Percentiles rank a stretch among this genome's conserved stretches.
Evolutionary conservation across 352 stramenopile genomes (phyloP).

Genomic region (Phytophthora hibernalis): DNA sequence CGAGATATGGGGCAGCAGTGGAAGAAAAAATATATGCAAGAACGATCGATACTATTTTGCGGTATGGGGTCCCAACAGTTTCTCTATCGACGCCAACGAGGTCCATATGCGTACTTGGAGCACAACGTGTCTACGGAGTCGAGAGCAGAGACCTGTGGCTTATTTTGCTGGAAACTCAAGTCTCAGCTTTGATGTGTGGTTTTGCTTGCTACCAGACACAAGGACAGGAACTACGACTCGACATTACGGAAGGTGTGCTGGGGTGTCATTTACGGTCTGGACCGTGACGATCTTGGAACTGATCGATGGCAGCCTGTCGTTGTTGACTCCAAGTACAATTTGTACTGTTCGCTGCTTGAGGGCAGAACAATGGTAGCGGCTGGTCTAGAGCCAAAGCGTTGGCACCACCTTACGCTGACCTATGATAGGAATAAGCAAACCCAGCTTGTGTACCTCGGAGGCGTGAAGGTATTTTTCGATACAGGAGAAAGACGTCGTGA

Average conservation of each 20-base stretch:
- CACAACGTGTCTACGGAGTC: slow-evolving; percentile 22
- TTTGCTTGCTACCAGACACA: slow-evolving; percentile 34
- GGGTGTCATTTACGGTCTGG: slow-evolving; percentile 36
- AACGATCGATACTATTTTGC: slow-evolving; percentile 13
- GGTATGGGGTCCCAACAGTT: slow-evolving; percentile 18
- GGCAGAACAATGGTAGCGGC: slow-evolving; percentile 26
- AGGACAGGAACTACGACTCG: neutral
- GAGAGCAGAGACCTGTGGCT: slow-evolving; percentile 16
- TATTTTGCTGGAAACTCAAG: slow-evolving; percentile 9
- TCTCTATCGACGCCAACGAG: slow-evolving; percentile 7
- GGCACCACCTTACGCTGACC: slow-evolving; percentile 44
- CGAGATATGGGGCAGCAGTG: slow-evolving; percentile 16
- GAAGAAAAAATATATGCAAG: slow-evolving; percentile 24
- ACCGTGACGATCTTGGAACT: slow-evolving; percentile 6
- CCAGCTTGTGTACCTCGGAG: slow-evolving; percentile 35
- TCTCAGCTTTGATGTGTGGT: slow-evolving; percentile 31
- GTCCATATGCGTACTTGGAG: slow-evolving; percentile 23
- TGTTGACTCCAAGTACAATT: slow-evolving; percentile 34
- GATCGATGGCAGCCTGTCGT: slow-evolving; percentile 34
- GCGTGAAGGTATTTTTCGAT: slow-evolving; percentile 5
- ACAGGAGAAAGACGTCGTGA: slow-evolving; percentile 7
- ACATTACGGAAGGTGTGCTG: slow-evolving; percentile 13
- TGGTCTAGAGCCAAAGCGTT: slow-evolving; percentile 26
- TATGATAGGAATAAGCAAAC: slow-evolving; percentile 27
- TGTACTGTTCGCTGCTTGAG: slow-evolving; percentile 42